Base-by-base conservation (phyloP, 2,329 filamentous ascomycete genomes). In the Colletotrichum plurivorum region DNA sequence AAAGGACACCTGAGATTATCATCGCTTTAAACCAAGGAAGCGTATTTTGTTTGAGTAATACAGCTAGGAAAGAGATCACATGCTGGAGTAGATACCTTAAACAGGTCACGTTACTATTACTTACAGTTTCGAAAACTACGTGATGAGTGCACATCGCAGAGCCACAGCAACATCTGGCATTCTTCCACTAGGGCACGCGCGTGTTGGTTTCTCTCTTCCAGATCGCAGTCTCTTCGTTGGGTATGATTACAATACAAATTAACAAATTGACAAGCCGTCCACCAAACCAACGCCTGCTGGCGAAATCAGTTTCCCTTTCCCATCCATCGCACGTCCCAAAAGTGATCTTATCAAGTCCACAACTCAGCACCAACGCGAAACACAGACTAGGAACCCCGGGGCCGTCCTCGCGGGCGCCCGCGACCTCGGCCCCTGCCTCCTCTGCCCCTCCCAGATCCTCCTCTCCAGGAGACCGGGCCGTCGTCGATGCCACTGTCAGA, bases 401-500 rank as follows among this genome's bases (percentile, higher is more conserved):
- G 31, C 27, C 18, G 20, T n/a, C 58, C 58, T 27, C 31, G 62
- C 56, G 63, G n/a, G 67, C 70, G 48, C 15, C 51, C 45, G 22
- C 67, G 52, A 20, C 65, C 60, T 31, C 66, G 49, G 15, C 65
- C 57, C 18, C 60, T 39, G n/a, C 55, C 49, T n/a, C 55, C 49
- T 20, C 22, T 22, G 5, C 51, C 20, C 15, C 55, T 25, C 41
- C 31, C 13, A 15, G 57, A 27, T 54, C 45, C 25, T 54, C 45
- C 25, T 56, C 63, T 20, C 12, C 31, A 15, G 48, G 59, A 25
- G 20, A 15, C 49, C 25, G 51, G 49, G 3, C 63, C 63, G 43
- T 60, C 70, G 22, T 64, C 59, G 16, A 65, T 61, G 9, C 63
- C 69, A 41, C 58, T 61, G 13, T 71, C 71, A 5, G 71, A 72